These are phyloP conservation scores for Talaromyces sp. DNA, from an alignment of 2,329 filamentous ascomycete genomes.

Conservation along the genomic window DNA sequence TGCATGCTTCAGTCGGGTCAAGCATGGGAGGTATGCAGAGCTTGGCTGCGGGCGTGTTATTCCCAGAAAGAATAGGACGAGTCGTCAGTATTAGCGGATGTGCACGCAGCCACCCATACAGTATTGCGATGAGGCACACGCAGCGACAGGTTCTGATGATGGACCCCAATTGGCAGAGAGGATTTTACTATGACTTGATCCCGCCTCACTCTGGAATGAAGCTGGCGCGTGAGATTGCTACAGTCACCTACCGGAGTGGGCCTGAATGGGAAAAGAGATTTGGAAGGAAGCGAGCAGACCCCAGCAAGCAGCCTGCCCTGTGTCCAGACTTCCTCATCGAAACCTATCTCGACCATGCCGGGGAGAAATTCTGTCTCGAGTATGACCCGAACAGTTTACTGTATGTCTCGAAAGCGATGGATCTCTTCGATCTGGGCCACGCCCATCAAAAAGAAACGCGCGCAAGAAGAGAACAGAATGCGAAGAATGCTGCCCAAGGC, in stretches of 20 bases:
- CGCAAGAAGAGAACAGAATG: slow-evolving; percentile 57
- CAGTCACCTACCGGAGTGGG: slow-evolving; percentile 91
- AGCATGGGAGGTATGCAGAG: slow-evolving; percentile 99
- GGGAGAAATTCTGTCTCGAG: slow-evolving; percentile 95
- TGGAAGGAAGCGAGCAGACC: slow-evolving; percentile 78
- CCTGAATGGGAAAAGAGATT: slow-evolving; percentile 98
- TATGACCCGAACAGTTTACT: slow-evolving; percentile 94
- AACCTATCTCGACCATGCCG: slow-evolving; percentile 95
- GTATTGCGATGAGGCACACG: slow-evolving; percentile 96
- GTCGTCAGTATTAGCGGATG: slow-evolving; percentile 90
- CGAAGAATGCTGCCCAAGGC: slow-evolving; percentile 49
- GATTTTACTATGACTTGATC: slow-evolving; percentile 84
- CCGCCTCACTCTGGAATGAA: slow-evolving; percentile 98
- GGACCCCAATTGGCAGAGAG: slow-evolving; percentile 94
- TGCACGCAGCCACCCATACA: slow-evolving; percentile 91
- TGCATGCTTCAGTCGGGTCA: slow-evolving; percentile 89
- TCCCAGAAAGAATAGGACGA: slow-evolving; percentile 73
- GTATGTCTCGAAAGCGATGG: slow-evolving; percentile 98
- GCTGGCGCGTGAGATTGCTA: slow-evolving; percentile 92
- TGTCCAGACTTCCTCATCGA: slow-evolving; percentile 97
- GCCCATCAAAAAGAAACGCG: slow-evolving; percentile 62
- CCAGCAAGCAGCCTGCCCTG: slow-evolving; percentile 80
- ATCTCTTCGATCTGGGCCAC: slow-evolving; percentile 84
- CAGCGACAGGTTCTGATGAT: slow-evolving; percentile 98
- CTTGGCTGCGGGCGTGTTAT: slow-evolving; percentile 77